Evolutionary conservation across 1,139 yeast genomes (phyloP).

Genomic region (Neolecta irregularis): DNA sequence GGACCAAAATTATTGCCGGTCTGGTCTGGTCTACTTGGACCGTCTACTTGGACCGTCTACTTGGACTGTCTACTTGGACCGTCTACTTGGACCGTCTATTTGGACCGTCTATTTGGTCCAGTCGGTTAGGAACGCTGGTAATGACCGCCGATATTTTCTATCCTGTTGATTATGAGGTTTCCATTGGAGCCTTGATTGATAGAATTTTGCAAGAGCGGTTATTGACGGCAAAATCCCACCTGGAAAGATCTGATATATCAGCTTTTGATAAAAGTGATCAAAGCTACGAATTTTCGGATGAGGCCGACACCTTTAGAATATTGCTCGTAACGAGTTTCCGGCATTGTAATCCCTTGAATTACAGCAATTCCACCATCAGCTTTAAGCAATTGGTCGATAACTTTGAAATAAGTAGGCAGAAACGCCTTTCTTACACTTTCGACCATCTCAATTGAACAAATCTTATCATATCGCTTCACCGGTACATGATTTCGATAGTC

Average conservation of each 20-base stretch:
- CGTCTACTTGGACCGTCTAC: no score
- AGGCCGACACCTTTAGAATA: slow-evolving; percentile 9
- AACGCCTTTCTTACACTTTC: slow-evolving; percentile 9
- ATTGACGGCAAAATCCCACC: slow-evolving; percentile 10
- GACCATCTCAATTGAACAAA: slow-evolving; percentile 10
- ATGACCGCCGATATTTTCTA: slow-evolving; percentile 10
- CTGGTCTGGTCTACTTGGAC: no score
- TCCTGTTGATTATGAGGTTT: slow-evolving; percentile 8
- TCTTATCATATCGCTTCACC: slow-evolving; percentile 6
- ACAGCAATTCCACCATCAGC: no score
- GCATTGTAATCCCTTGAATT: no score
- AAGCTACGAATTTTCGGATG: slow-evolving; percentile 9
- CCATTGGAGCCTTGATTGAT: slow-evolving; percentile 8
- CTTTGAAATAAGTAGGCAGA: slow-evolving; percentile 7
- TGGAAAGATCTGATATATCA: slow-evolving; percentile 11
- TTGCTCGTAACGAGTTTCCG: no score
- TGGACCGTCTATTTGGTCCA: no score
- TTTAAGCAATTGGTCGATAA: slow-evolving; percentile 8
- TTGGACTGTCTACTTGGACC: no score
- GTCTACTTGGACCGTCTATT: no score
- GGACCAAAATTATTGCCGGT: no score
- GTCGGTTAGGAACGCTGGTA: no score
- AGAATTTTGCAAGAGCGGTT: slow-evolving; percentile 7
- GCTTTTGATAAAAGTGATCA: no score
- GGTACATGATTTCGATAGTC: slow-evolving; percentile 9